A percentile compares a stretch with the other conserved stretches of the same genome.
Conservation (phyloP, 2,329 filamentous ascomycete species). For the Huntiella savannae region DNA sequence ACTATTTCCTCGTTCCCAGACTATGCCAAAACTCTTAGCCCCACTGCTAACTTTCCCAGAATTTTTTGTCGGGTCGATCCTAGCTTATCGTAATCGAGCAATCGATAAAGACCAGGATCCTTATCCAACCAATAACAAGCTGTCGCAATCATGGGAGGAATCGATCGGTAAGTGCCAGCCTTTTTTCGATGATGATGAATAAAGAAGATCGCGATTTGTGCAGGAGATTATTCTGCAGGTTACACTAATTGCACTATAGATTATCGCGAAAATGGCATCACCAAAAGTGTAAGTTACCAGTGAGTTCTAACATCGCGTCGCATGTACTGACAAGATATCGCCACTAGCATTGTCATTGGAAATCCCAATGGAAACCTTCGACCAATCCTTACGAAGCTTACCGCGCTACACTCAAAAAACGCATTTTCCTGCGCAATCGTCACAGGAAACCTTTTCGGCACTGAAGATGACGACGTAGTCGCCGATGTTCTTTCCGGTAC, state of each 20-base stretch:
- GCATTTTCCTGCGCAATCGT: conserved; percentile 72
- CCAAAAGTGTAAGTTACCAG: conserved; percentile 6
- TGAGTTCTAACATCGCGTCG: neutral
- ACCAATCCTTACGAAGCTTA: conserved; percentile 60
- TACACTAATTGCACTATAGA: too few species aligned
- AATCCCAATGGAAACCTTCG: conserved; percentile 62
- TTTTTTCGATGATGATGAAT: neutral
- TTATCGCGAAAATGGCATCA: conserved; percentile 1
- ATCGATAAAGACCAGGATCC: conserved; percentile 4
- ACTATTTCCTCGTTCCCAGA: neutral
- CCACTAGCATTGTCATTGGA: conserved; percentile 56
- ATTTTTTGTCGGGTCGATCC: conserved; percentile 11
- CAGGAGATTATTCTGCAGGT: too few species aligned
- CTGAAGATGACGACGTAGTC: conserved; percentile 39
- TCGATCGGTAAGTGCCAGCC: neutral
- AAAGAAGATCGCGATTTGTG: too few species aligned
- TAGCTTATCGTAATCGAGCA: conserved; percentile 12
- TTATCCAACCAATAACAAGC: conserved; percentile 11
- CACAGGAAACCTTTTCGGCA: conserved; percentile 62
- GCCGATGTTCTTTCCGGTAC: conserved; percentile 50
- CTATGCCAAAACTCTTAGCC: neutral
- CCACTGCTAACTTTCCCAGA: conserved; percentile 8
- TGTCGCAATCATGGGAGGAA: conserved; percentile 6
- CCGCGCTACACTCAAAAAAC: conserved; percentile 68
- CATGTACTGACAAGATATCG: conserved; percentile 9